phyloP scores from a whole-genome alignment of 192 early-diverging fungal species.

The Piromyces finnis region DNA sequence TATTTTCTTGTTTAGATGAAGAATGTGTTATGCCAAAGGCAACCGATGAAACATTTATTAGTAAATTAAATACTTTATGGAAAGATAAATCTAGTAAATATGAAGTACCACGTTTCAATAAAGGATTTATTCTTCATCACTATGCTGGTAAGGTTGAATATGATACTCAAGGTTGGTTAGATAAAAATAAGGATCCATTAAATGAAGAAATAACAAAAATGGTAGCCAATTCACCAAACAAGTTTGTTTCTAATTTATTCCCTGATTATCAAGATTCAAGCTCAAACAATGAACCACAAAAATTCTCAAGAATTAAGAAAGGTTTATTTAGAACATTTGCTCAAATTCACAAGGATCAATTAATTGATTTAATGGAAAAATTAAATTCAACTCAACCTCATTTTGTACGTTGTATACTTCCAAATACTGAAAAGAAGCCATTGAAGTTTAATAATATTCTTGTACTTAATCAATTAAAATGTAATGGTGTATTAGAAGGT shows the following conservation, averaged over 20 bases:
- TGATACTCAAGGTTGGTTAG: slow-evolving; percentile 73
- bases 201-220: slow-evolving; percentile 85
- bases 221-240: slow-evolving; percentile 62
- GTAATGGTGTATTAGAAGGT: slow-evolving; percentile 97
- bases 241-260: slow-evolving; percentile 64
- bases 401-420: slow-evolving; percentile 96
- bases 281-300: neutral
- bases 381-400: slow-evolving; percentile 83
- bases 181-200: slow-evolving; percentile 97
- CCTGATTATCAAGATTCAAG: slow-evolving; percentile 38
- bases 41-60: slow-evolving; percentile 83
- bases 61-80: slow-evolving; percentile 81
- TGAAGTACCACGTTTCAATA: slow-evolving; percentile 62
- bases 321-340: slow-evolving; percentile 86
- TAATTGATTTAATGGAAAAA: slow-evolving; percentile 73
- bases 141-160: slow-evolving; percentile 96
- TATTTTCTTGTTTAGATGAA: slow-evolving; percentile 89
- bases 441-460: slow-evolving; percentile 63
- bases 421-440: slow-evolving; percentile 77
- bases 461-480: slow-evolving; percentile 82
- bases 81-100: slow-evolving; percentile 75
- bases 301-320: slow-evolving; percentile 38
- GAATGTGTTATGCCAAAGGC: slow-evolving; percentile 94
- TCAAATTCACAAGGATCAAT: slow-evolving; percentile 87
- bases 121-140: slow-evolving; percentile 75